phyloP scores from a whole-genome alignment of 1,139 yeast species.

The Wickerhamomyces sp. region DNA sequence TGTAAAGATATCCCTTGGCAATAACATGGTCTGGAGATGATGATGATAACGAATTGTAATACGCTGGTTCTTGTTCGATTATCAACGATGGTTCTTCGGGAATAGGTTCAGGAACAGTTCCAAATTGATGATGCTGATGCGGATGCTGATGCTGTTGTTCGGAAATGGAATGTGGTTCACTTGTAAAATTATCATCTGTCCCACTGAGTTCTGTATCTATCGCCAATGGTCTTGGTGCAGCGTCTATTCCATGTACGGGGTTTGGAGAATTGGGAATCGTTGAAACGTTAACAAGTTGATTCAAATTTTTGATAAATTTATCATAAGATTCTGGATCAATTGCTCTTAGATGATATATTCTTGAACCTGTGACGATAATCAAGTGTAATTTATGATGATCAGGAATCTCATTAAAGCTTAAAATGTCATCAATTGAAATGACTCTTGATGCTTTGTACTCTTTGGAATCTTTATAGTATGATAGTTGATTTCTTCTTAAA shows the following conservation, averaged over 20 bases:
- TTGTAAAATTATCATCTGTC: slow-evolving; percentile 28
- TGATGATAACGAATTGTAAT: slow-evolving; percentile 22
- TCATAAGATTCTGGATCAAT: slow-evolving; percentile 31
- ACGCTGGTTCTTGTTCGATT: slow-evolving; percentile 4
- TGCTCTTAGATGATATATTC: slow-evolving; percentile 40
- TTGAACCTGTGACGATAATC: slow-evolving; percentile 25
- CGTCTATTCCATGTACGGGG: background rate
- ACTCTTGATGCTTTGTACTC: slow-evolving; percentile 54
- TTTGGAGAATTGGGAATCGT: slow-evolving; percentile 4
- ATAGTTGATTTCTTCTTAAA: slow-evolving; percentile 47
- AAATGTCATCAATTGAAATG: slow-evolving; percentile 24
- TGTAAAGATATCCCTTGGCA: slow-evolving; percentile 37
- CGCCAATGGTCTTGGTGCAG: slow-evolving; percentile 8
- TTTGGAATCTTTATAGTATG: slow-evolving; percentile 51
- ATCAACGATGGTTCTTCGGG: slow-evolving; percentile 10
- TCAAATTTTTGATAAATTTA: slow-evolving; percentile 37
- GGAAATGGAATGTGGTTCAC: slow-evolving; percentile 19
- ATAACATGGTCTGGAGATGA: slow-evolving; percentile 32
- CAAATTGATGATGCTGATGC: background rate
- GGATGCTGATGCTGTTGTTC: slow-evolving; percentile 1
- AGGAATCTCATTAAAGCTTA: slow-evolving; percentile 32
- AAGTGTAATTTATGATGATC: slow-evolving; percentile 36
- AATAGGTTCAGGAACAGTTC: slow-evolving; percentile 7
- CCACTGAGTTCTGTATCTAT: slow-evolving; percentile 18
- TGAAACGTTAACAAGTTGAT: background rate